Evolutionary conservation across 495 filamentous ascomycete species (phyloP), one percentile per base, ranked within the genome.

Genomic region (Rhypophila decipiens): DNA sequence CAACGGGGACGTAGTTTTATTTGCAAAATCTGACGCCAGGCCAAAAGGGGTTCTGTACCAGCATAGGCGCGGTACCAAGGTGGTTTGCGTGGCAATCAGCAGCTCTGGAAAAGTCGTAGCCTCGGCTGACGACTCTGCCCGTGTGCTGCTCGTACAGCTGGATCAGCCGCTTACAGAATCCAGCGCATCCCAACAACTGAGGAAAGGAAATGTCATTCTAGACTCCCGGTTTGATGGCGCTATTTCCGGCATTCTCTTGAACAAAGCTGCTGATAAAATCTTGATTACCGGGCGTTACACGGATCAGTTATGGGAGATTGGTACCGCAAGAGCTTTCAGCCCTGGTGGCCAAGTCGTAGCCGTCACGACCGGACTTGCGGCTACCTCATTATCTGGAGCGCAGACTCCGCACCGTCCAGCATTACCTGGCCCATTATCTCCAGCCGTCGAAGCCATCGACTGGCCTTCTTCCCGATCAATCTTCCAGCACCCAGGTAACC

Each of bases 1-100:
- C n/a, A 48, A 40, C 23, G 60, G 60, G 2, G 46, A 53, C 11
- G 54, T 63, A 21, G 49, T 44, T 3, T 43, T 63, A 2, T 58
- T 52, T 21, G 51, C 51, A 0, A 40, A 49, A 9, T 31, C 35
- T 3, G 54, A 60, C 21, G 54, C 46, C 1, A 29, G 7, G 15
- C 24, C 51, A 21, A 15, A 53, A 2, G 31, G 37, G 4, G 29
- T 46, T 7, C 39, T 63, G 1, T 56, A 55, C 31, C 38, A 38
- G 8, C 60, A 63, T 34, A 40, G 38, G 0, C 49, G 38, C 18
- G 49, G 49, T 2, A 39, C 48, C 8, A 47, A 45, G 1, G 22
- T 61, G n/a, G 23, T 51, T 1, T 12, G 17, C 23, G 11, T 60
- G 5, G 46, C 37, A 0, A 12, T 54, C 12, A 41, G 42, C 11